Evolutionary conservation across 257 asterid species (phyloP), one percentile per base, ranked within the genome.

Genomic region (Lithospermum erythrorhizon): DNA sequence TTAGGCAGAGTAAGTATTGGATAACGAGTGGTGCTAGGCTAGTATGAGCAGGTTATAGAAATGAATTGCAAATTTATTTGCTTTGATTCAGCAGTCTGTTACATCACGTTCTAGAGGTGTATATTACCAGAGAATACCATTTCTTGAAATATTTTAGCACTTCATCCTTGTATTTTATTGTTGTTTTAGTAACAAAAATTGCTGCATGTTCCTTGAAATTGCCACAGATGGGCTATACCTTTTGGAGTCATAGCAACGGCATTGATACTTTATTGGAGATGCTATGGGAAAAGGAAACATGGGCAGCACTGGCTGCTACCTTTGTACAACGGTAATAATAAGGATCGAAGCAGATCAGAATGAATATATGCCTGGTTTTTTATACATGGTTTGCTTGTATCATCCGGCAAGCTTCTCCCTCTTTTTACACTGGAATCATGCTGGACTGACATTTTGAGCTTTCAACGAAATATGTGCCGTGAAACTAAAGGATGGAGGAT

Each of bases 161-260:
- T 53, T 53, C 6, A n/a, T 53, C 23, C 23, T 8, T 6, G 23
- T 23, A 4, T 9, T 53, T 20, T 15, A 9, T 20, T 53, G 15
- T 20, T 53, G 15, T n/a, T n/a, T 6, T 19, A 18, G 23, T 53
- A 18, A 53, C 21, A 22, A 17, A 21, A 9, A 53, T 53, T 53
- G 57, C 24, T 53, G 17, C 24, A 22, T 56, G 59, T 55, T 55
- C 11, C 55, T 52, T n/a, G 5, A 19, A 29, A 45, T 37, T 65
- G 72, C 58, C 22, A 73, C 91, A 93, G 99, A 82, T 93, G 99
- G 99, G 97, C 95, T 1, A 86, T 89, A 67, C 97, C 87, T 4
- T 68, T 93, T 9, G 71, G 69, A 19, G 75, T 75, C 32, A 56
- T 86, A 62, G 87, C 70, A 6, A 82, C 72, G 8, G 22, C 82